phyloP scores from a whole-genome alignment of 2,329 filamentous ascomycete species.

The Epichloe coenophiala region DNA sequence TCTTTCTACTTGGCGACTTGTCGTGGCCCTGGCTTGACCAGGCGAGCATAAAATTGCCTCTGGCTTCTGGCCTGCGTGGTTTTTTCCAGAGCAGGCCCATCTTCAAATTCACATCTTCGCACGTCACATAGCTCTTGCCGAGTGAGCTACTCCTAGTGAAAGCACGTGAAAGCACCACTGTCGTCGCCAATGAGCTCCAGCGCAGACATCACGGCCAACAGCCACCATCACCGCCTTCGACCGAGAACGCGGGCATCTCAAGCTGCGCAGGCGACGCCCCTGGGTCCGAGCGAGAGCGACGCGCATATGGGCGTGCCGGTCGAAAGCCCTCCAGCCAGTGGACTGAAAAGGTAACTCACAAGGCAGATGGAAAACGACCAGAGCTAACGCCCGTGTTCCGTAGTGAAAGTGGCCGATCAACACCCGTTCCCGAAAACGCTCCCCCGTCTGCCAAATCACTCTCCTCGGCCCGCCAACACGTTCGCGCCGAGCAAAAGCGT shows the following conservation, averaged over 20 bases:
- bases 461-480: conserved; percentile 68
- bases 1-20: background rate
- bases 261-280: conserved; percentile 29
- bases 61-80: no score
- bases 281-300: conserved; percentile 21
- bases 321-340: conserved; percentile 25
- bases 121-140: background rate
- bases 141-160: no score
- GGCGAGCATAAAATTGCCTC: background rate
- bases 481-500: conserved; percentile 65
- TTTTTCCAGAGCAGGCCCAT: no score
- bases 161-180: no score
- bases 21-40: background rate
- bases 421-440: conserved; percentile 75
- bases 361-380: background rate
- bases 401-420: conserved; percentile 56
- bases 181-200: conserved; percentile 16
- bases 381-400: background rate
- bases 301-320: conserved; percentile 17
- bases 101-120: background rate
- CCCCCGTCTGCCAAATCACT: conserved; percentile 86
- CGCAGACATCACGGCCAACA: conserved; percentile 15
- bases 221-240: conserved; percentile 26
- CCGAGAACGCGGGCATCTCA: conserved; percentile 37
- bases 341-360: conserved; percentile 29